Evolutionary conservation across 1,284 basidiomycete species (phyloP), one percentile per base, ranked within the genome.

Genomic region (Peniophora sp.): DNA sequence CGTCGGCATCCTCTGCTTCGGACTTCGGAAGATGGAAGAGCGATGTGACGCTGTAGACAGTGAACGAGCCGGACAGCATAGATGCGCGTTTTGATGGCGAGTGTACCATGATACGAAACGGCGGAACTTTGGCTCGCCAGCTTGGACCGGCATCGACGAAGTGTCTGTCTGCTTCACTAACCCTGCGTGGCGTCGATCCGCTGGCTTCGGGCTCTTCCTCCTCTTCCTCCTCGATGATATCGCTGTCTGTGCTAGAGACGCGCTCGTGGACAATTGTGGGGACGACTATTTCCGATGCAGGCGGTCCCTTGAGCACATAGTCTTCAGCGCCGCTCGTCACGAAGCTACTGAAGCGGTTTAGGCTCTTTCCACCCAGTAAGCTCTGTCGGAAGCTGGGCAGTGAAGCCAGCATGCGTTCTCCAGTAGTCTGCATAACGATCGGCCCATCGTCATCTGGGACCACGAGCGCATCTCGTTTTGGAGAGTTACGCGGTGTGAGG

Each of bases 311-410:
- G 17, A 90, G 72, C 3, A 90, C 74, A 69, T 82, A 91, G 51
- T 84, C 83, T 62, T 92, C 90, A 6, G 88, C 89, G 37, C 90
- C 89, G 54, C 83, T 88, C 1, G 85, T 88, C 18, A 92, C 90
- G 62, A 92, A 92, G 55, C 75, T 83, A 0, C 86, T 88, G 68
- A 92, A 92, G 17, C 89, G 75, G 62, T 92, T 91, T 51, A 92
- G 66, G 47, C 78, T 80, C 66, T 83, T 87, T 3, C 87, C 85
- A 22, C 88, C 82, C 1, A 92, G 76, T 0, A 91, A 70, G 55
- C 79, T 84, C 47, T 81, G 76, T 3, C 81, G 71, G 58, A 88
- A 84, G 64, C 77, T 86, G 2, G 85, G 83, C 55, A 86, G 79
- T 53, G 53, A 56, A 22, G 57, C 55, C 52, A 58, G 52, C 50